Evolutionary conservation across 495 filamentous ascomycete species (phyloP), one percentile per base, ranked within the genome.

Genomic region (Thermochaetoides thermophila): DNA sequence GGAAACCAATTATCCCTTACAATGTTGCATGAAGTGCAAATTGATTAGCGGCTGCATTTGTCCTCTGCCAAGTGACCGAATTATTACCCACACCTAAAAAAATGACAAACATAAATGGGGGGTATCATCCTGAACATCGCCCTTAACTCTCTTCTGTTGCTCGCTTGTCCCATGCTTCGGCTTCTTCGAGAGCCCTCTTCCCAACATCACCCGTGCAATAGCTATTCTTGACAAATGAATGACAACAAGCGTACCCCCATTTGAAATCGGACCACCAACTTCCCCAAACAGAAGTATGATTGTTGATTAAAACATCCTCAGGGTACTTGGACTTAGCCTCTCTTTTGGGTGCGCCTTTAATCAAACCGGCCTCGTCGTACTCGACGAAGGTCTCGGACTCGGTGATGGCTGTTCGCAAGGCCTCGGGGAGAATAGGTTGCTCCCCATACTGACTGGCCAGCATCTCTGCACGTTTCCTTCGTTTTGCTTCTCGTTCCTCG

Each of bases 161-260:
- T 21, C 39, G 43, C 20, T 44, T 45, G 20, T 54, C 46, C 50
- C 48, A 54, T 16, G 35, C 26, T 25, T 51, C 45, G 0, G 29
- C 27, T 15, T 48, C 39, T 29, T 51, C 42, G 12, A 32, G 29
- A 1, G 81, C 82, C 31, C 55, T 56, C 51, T 71, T 84, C 11
- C 85, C 86, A 36, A 76, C 76, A 32, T 84, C 83, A 12, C 89
- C 91, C 1, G 91, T 95, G 57, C 89, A 97, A 46, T 95, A 97
- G 50, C 82, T 91, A 49, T 96, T 95, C 61, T 91, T 94, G 27
- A 89, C 71, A 5, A 74, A 78, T 2, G 84, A 92, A 53, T 81
- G 84, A 64, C 89, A 97, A 58, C 89, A 97, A 16, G 82, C 70
- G 55, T 93, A 97, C n/a, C 91, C 89, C 89, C 89, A 97, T 57